Evolutionary conservation across 768 basidiomycete genomes (phyloP), one percentile per base, ranked within the genome.

Genomic region (Boletellus sp.): DNA sequence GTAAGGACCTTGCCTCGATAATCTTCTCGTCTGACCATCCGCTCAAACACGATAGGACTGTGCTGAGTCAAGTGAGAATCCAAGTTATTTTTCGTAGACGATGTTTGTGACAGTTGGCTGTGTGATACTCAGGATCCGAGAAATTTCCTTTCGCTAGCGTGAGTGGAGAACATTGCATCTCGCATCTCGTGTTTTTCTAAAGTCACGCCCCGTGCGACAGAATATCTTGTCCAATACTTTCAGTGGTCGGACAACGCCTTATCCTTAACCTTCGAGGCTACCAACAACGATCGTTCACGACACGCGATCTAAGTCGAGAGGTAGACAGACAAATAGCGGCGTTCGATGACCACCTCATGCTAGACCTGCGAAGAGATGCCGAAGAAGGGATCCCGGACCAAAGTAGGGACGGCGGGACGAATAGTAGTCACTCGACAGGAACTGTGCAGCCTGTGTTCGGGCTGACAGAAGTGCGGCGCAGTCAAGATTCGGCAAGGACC

Each of bases 321-420:
- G 49, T 63, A 7, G 51, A 62, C 47, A 44, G 53, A 33, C 61
- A 62, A 41, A 28, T 62, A 10, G 43, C 34, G 2, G 50, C 33
- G 5, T 47, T 62, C 19, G 44, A 15, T 22, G 47, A 42, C 6
- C 32, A 17, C 34, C 9, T 33, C 16, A 4, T 16, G 2, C 16
- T n/a, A 28, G 35, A 37, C 24, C 26, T 13, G 4, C n/a, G 15
- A 37, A 3, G 17, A 26, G 26, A 46, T 10, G 13, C 3, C 11
- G 36, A 38, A 12, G 24, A 13, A 20, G 10, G 4, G 35, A 20
- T 13, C 33, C 13, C 43, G 6, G 43, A 23, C 12, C 33, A 35
- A 35, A 16, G 23, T 35, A 22, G 35, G 23, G 34, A n/a, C 23
- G 9, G 23, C 13, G 17, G 20, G 17, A 35, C n/a, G 20, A 15